Base-by-base conservation (phyloP, 2,329 filamentous ascomycete species). In the Pseudodiploospora longispora region DNA sequence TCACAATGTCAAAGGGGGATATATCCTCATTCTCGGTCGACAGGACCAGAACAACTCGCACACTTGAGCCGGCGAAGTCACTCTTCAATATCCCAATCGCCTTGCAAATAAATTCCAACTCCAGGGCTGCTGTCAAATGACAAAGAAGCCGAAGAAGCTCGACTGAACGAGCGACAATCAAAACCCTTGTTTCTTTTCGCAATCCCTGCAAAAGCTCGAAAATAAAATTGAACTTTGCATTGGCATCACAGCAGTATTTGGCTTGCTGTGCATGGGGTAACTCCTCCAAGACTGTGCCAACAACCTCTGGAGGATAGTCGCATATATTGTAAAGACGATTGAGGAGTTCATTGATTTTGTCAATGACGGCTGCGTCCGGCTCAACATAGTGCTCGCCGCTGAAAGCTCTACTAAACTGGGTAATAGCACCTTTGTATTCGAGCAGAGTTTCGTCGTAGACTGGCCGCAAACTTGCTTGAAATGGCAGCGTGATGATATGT, bases 191-290 rank as follows among this genome's bases (percentile, higher is more conserved):
- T 8, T 71, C 63, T 9, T 62, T 57, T 10, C 62, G 58, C 8
- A 80, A 55, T 6, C 59, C 54, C 19, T 71, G 62, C 30, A 82
- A 55, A 4, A 83, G 62, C 49, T 80, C 76, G 37, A 68, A 72
- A 5, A 82, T 53, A 51, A 83, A 83, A 30, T 69, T 71, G 51
- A 76, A 78, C 51, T 83, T 83, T 43, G 75, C 64, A 57, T 79
- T 82, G 7, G 75, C 72, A 42, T 72, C 72, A 44, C 72, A 68
- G 2, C 72, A 69, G 50, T 78, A 75, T 53, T 72, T 80, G 51
- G 71, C 70, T 42, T 69, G 62, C 27, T 71, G 66, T 4, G 59
- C 55, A 6, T 67, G 53, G 3, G 66, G 58, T 44, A 76, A 47
- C 4, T 53, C 50, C 27, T 63, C 61, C 9, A 68, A 54, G 3